phyloP scores from a whole-genome alignment of 2,329 filamentous ascomycete species.

The Neofusicoccum laricinum region DNA sequence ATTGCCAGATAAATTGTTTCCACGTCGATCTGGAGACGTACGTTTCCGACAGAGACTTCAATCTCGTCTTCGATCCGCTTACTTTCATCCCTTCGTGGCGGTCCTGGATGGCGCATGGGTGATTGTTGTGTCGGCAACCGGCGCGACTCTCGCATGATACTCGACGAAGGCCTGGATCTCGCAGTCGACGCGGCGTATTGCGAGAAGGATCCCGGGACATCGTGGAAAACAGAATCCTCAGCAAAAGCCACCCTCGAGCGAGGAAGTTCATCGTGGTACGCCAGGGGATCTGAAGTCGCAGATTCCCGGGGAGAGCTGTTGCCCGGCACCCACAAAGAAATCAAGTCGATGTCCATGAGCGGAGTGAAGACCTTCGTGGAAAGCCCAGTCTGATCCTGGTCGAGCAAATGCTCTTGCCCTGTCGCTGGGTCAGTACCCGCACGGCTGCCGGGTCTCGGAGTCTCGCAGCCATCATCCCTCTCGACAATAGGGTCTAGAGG shows the following conservation, averaged over 20 bases:
- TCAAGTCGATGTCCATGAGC: constrained; percentile 35
- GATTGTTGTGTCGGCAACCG: background rate
- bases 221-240: constrained; percentile 37
- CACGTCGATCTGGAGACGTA: constrained; percentile 33
- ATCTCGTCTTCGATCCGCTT: constrained; percentile 20
- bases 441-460: constrained; percentile 35
- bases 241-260: constrained; percentile 23
- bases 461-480: constrained; percentile 36
- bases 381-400: background rate
- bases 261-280: background rate
- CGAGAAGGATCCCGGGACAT: constrained; percentile 48
- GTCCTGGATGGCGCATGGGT: background rate
- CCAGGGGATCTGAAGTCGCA: background rate
- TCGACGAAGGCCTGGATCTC: constrained; percentile 24
- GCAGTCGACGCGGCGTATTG: constrained; percentile 44
- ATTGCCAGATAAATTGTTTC: constrained; percentile 34
- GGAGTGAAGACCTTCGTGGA: constrained; percentile 20
- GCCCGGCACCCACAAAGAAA: constrained; percentile 38
- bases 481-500: constrained; percentile 26
- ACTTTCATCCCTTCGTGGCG: background rate
- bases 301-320: background rate
- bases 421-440: constrained; percentile 21
- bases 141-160: constrained; percentile 6
- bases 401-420: background rate
- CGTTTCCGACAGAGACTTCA: constrained; percentile 32